Evolutionary conservation across 495 filamentous ascomycete species (phyloP).

Genomic region (Aspergillus panamensis): DNA sequence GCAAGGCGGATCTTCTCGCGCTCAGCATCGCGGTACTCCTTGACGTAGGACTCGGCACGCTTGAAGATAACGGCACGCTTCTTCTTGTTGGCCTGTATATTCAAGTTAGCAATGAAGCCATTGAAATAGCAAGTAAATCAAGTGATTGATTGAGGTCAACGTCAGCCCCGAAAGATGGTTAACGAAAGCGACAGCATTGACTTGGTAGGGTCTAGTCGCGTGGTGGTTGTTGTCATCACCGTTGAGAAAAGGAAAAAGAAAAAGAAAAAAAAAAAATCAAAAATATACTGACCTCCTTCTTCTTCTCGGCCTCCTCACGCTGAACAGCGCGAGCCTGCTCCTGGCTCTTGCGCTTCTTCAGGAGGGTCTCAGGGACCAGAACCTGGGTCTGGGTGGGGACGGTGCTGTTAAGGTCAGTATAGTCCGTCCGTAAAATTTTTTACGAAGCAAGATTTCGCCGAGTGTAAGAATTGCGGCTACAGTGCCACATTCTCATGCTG

Average conservation of each 20-base stretch:
- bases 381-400: constrained; percentile 88
- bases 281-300: constrained; percentile 79
- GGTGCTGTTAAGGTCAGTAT: constrained; percentile 71
- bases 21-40: constrained; percentile 97
- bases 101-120: constrained; percentile 39
- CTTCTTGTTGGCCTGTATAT: constrained; percentile 81
- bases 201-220: constrained; percentile 79
- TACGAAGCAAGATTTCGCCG: constrained; percentile 67
- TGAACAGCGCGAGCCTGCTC: constrained; percentile 94
- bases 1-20: constrained; percentile 94
- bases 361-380: constrained; percentile 93
- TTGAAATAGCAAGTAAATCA: constrained; percentile 15
- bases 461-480: constrained; percentile 82
- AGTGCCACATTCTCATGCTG: constrained; percentile 86
- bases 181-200: constrained; percentile 94
- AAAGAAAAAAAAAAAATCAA: constrained; percentile 17
- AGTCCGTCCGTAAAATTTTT: constrained; percentile 58
- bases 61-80: constrained; percentile 98
- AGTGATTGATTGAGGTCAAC: constrained; percentile 31
- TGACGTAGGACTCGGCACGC: constrained; percentile 98
- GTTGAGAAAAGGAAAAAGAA: constrained; percentile 30
- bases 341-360: constrained; percentile 99
- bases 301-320: constrained; percentile 72
- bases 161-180: constrained; percentile 99
- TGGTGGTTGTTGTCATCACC: constrained; percentile 75